Evolutionary conservation across 2,329 filamentous ascomycete genomes (phyloP), one percentile per base, ranked within the genome.

Genomic region (Verruconis gallopava): DNA sequence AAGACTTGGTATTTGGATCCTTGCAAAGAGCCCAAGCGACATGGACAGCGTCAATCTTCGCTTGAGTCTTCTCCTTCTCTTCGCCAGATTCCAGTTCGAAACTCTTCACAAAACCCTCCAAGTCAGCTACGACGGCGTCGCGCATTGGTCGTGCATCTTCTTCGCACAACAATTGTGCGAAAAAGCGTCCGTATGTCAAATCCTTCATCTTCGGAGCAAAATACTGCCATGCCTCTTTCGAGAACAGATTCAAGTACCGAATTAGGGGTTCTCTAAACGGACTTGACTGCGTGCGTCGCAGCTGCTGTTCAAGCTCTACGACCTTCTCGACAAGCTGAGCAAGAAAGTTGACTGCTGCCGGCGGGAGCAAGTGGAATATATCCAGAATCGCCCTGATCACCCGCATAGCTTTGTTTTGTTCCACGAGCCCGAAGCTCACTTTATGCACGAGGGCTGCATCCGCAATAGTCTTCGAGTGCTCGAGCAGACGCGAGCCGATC

Each of bases 301-400:
- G 67, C 49, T 81, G 82, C 41, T 81, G 75, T 59, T 99, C 91
- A 0, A 99, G 69, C 33, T 86, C 81, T 43, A 98, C 68, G n/a
- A 93, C 85, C 40, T 82, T 84, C 50, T 93, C 82, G 38, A 96
- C 85, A 34, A 98, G 73, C 21, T 83, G 77, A 46, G 88, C 85
- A 60, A 96, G 86, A 58, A 98, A 98, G 13, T 80, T 78, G 46
- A 88, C 84, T 2, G 93, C 93, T 6, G 85, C 85, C 0, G 85
- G 73, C 0, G 93, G 91, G 3, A 99, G 70, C n/a, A 98, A 72
- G 57, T 96, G 88, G 59, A 98, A 98, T 44, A 98, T 89, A 55
- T 94, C 91, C 58, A 98, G 81, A 42, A 96, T 93, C 0, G 89
- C 85, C 2, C 86, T 83, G 28, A 96, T 85, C 37, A 96, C 82